Percentiles rank a stretch among this genome's conserved stretches.
phyloP scores from a whole-genome alignment of 1,284 basidiomycete genomes.

The Schizopora paradoxa region DNA sequence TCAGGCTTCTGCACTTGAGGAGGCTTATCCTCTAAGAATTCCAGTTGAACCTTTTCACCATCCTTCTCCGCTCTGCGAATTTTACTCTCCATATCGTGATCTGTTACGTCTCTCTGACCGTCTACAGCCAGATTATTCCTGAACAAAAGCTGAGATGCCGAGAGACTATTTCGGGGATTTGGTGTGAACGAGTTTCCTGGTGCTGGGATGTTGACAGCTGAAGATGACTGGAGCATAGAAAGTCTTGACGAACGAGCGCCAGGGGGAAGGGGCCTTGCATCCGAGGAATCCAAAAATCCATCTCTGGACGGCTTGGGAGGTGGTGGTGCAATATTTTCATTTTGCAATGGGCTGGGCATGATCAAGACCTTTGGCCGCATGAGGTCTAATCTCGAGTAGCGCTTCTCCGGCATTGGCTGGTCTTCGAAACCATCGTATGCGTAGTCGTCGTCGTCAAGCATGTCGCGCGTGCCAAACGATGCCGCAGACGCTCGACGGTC shows the following conservation, averaged over 20 bases:
- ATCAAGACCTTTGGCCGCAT: conserved; percentile 77
- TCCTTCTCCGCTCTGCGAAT: conserved; percentile 66
- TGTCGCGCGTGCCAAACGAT: conserved; percentile 57
- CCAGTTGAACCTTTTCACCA: conserved; percentile 62
- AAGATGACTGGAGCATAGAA: conserved; percentile 25
- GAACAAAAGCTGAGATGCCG: conserved; percentile 75
- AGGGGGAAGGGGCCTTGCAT: conserved; percentile 65
- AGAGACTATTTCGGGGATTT: conserved; percentile 66
- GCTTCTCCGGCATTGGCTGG: conserved; percentile 40
- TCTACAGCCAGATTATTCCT: conserved; percentile 66
- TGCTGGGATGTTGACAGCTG: conserved; percentile 33
- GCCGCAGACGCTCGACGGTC: conserved; percentile 20
- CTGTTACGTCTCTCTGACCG: conserved; percentile 57
- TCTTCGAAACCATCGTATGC: conserved; percentile 30
- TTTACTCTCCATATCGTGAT: conserved; percentile 49
- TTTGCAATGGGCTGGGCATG: conserved; percentile 79
- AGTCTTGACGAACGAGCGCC: conserved; percentile 54
- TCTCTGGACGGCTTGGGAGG: conserved; percentile 35
- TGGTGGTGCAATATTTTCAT: conserved; percentile 30
- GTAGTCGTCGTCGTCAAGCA: conserved; percentile 51
- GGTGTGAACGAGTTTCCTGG: conserved; percentile 70
- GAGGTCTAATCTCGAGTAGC: conserved; percentile 66
- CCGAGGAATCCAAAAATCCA: conserved; percentile 57
- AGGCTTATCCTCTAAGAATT: conserved; percentile 29
- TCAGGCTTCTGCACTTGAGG: conserved; percentile 33